Base-by-base conservation (phyloP, 2,329 filamentous ascomycete species). In the Diaporthe amygdali region DNA sequence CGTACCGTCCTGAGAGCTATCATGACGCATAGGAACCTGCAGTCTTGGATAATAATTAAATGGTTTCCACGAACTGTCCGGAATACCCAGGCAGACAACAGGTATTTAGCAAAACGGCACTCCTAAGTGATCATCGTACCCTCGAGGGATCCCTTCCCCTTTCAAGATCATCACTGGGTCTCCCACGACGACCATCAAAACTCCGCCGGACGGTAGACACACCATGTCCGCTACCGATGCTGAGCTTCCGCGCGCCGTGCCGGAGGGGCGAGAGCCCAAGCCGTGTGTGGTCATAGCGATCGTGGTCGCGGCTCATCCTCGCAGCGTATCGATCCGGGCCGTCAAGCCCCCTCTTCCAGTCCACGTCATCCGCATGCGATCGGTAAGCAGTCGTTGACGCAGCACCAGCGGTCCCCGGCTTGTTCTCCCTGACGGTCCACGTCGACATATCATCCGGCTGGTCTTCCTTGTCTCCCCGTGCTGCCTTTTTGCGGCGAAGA, bases 81-180 rank as follows among this genome's bases (percentile, higher is more conserved):
- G 14, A 10, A 27, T 34, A 12, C 41, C 59, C 15, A 25, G 12
- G 27, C 15, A 34, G 20, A 47, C 20, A n/a, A 32, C 7, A 20
- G 1, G 15, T 14, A 30, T 22, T 37, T 55, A 20, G 1, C 30
- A 12, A 22, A 17, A 10, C 9, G 25, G 27, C 30, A 9, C 12
- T 25, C 14, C 30, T 22, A 54, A 34, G 14, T 6, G 49, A 25
- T 59, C 27, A 71, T 15, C 47, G 71, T 41, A 71, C n/a, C 27
- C 41, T 61, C 37, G 61, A 56, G 8, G 30, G 32, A 22, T 72
- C 74, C 30, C 71, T 67, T 9, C 74, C 74, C 39, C 71, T 66
- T 47, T 75, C 74, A 2, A 75, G 71, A 30, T 75, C 74, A 17
- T 63, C 71, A 64, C 72, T 74, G 14, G 71, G 54, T 30, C 72